Conservation (phyloP, 2,329 filamentous ascomycete genomes). For the Chaetomiaceae sp. region DNA sequence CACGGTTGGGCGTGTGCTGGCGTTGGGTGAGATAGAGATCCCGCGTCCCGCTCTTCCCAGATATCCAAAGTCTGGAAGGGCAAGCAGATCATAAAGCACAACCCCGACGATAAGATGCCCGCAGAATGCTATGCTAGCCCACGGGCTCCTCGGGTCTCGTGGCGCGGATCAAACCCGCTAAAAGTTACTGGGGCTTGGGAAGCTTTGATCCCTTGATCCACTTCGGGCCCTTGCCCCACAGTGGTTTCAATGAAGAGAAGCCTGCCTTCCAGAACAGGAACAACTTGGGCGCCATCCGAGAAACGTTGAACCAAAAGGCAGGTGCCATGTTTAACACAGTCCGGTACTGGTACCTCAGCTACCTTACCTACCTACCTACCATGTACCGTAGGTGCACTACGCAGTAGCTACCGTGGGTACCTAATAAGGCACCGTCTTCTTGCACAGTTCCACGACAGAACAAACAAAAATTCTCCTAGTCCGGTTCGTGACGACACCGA, state of each 20-base stretch:
- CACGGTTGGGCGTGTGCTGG: neutral
- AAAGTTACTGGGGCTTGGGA: neutral
- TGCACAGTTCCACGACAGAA: neutral
- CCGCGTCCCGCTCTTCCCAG: slow-evolving; percentile 8
- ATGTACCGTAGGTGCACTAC: too few species aligned
- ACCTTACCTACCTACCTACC: neutral
- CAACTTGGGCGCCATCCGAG: too few species aligned
- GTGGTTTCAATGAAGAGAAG: too few species aligned
- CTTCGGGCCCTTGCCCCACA: neutral
- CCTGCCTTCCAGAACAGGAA: too few species aligned
- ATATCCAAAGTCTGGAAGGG: slow-evolving; percentile 2
- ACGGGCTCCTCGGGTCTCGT: slow-evolving; percentile 1
- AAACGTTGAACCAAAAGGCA: too few species aligned
- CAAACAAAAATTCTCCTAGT: slow-evolving; percentile 6
- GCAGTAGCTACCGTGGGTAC: too few species aligned
- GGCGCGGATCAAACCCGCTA: slow-evolving; percentile 23
- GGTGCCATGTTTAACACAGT: too few species aligned
- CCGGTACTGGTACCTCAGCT: too few species aligned
- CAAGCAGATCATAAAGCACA: slow-evolving; percentile 22
- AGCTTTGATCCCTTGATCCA: neutral
- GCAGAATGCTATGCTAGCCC: neutral
- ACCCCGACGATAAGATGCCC: slow-evolving; percentile 23
- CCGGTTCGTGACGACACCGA: neutral
- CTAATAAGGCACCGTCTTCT: too few species aligned
- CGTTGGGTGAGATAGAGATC: neutral